Evolutionary conservation across 2,329 filamentous ascomycete species (phyloP), one percentile per base, ranked within the genome.

Genomic region (Clarireedia monteithiana): DNA sequence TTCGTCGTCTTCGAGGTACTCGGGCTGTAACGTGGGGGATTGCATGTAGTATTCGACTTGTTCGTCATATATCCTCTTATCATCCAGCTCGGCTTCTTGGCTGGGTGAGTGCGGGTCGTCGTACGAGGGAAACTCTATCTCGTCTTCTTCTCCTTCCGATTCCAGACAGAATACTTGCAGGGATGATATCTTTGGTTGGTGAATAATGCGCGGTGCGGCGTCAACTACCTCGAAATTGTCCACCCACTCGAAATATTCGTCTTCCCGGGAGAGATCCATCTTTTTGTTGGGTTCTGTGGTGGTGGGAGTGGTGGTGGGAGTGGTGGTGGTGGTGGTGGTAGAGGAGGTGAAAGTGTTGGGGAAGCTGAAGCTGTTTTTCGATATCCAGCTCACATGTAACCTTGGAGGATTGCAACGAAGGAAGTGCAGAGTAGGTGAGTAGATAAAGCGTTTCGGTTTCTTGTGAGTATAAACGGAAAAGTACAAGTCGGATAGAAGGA

Each of bases 111-210:
- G 23, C 23, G 50, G 34, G 20, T 70, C 62, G 58, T 75, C 72
- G 60, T 75, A 76, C 10, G 70, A 67, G 3, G 75, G 74, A 36
- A 76, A 70, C 17, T 70, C 56, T 49, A 76, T 67, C 48, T 74
- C 71, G 45, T 73, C 92, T 71, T 73, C 92, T 71, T 97, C 91
- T 72, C 96, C 91, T 60, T 82, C 84, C 89, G 92, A 96, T 59
- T 92, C 84, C 46, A 55, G 42, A 1, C 36, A 27, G 9, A 55
- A n/a, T 6, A 42, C 14, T 17, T 27, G 38, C 9, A 55, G 20
- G 34, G 38, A 39, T 17, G 52, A 49, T 1, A 55, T 23, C 10
- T 55, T 34, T 17, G 52, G 52, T 50, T 55, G 52, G 24, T 23
- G 52, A 55, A 55, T 55, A 7, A 44, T 50, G 34, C 52, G 34